Conservation (phyloP, 2,329 filamentous ascomycete species). For the Ophioceras dolichostomum region DNA sequence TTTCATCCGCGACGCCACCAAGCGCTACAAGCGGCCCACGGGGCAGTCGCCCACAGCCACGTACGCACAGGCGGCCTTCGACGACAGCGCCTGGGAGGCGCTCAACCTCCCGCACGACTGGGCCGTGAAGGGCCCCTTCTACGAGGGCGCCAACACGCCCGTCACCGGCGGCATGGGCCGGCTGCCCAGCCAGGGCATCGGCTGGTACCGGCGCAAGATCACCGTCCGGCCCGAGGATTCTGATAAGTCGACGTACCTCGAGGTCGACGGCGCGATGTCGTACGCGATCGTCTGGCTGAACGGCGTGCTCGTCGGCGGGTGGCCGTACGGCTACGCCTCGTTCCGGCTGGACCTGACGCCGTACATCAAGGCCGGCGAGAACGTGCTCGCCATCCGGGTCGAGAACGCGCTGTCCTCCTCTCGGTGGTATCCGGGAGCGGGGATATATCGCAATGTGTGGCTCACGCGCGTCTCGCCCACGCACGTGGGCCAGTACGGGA, state of each 20-base stretch:
- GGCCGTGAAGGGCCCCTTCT: constrained; percentile 33
- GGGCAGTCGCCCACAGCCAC: not conserved
- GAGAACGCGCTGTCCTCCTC: constrained; percentile 34
- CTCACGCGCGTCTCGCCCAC: constrained; percentile 31
- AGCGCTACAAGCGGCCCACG: constrained; percentile 3
- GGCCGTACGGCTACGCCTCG: constrained; percentile 37
- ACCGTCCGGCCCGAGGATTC: constrained; percentile 15
- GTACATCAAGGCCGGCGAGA: constrained; percentile 21
- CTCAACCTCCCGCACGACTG: constrained; percentile 34
- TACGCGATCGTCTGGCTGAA: constrained; percentile 38
- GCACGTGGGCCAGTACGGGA: constrained; percentile 37
- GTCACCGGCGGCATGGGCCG: constrained; percentile 25
- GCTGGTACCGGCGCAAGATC: constrained; percentile 35
- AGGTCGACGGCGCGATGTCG: constrained; percentile 38
- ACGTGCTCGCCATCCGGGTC: constrained; percentile 34
- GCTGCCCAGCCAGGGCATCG: constrained; percentile 35
- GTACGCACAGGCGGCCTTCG: constrained; percentile 8
- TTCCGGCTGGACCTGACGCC: constrained; percentile 37
- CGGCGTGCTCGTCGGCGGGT: constrained; percentile 33
- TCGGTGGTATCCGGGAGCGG: constrained; percentile 42
- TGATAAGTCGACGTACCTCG: constrained; percentile 27
- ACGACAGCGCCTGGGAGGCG: constrained; percentile 27
- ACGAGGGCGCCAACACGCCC: constrained; percentile 16
- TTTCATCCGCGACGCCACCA: constrained; percentile 3
- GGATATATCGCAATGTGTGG: constrained; percentile 42